Evolutionary conservation across 208 protist species (phyloP).

Genomic region (Trypanosoma rangeli): DNA sequence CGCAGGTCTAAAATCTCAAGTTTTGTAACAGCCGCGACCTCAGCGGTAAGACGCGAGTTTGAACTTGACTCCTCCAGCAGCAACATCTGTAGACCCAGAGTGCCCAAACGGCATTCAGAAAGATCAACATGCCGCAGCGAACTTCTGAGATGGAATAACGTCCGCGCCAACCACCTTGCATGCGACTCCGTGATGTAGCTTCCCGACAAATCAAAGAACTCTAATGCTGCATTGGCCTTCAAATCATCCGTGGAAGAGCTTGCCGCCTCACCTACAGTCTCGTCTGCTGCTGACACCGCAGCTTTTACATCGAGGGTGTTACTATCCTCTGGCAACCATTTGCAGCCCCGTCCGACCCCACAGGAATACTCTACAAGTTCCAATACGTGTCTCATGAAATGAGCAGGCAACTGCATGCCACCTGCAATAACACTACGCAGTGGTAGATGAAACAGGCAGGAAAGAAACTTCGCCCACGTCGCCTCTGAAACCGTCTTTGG

Average conservation of each 20-base stretch:
- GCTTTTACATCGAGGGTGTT: neutral
- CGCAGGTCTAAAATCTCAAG: conserved; percentile 30
- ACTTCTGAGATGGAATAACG: conserved; percentile 31
- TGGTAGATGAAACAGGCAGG: conserved; percentile 35
- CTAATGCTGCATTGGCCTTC: conserved; percentile 1
- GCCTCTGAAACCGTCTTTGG: conserved; percentile 2
- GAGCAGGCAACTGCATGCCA: conserved; percentile 10
- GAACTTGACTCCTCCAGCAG: neutral
- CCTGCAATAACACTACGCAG: conserved; percentile 28
- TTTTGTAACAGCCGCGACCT: neutral
- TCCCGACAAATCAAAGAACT: conserved; percentile 39
- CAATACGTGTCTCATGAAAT: conserved; percentile 32
- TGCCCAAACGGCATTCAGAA: conserved; percentile 31
- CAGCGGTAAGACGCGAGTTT: conserved; percentile 4
- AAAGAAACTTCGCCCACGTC: conserved; percentile 21
- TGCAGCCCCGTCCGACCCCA: conserved; percentile 21
- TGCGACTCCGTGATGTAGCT: conserved; percentile 21
- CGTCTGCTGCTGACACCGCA: neutral
- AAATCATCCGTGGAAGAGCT: neutral
- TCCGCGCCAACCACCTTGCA: conserved; percentile 18
- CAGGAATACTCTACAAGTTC: conserved; percentile 37
- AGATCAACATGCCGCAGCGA: conserved; percentile 31
- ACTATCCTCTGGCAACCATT: neutral
- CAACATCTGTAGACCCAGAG: conserved; percentile 19
- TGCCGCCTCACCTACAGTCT: neutral